Percentiles rank a stretch among this genome's conserved stretches.
These are phyloP conservation scores for Metarhizium guizhouense DNA, from an alignment of 2,329 filamentous ascomycete genomes.

Conservation along the genomic window DNA sequence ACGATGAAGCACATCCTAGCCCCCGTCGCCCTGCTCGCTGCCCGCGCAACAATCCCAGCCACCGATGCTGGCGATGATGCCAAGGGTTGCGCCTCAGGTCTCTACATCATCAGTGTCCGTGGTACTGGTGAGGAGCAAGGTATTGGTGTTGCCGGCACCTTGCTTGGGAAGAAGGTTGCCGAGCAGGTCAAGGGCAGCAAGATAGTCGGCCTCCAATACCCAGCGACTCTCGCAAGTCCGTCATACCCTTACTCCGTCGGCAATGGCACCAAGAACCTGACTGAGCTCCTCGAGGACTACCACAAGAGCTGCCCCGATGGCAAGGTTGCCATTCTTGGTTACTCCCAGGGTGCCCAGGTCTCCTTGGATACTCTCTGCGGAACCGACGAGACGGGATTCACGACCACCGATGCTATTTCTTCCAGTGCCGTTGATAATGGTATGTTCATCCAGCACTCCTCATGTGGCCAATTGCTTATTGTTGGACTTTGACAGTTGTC, in stretches of 20 bases:
- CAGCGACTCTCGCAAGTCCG: slow-evolving; percentile 23
- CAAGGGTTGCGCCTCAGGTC: slow-evolving; percentile 24
- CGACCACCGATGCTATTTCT: slow-evolving; percentile 16
- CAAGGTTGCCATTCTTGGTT: slow-evolving; percentile 32
- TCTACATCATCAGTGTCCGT: slow-evolving; percentile 31
- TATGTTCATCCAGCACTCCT: slow-evolving; percentile 8
- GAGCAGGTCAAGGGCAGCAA: slow-evolving; percentile 24
- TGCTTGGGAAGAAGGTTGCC: slow-evolving; percentile 23
- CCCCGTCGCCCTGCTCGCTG: slow-evolving; percentile 8
- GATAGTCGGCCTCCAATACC: slow-evolving; percentile 28
- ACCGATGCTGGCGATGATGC: slow-evolving; percentile 15
- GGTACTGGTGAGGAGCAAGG: slow-evolving; percentile 27
- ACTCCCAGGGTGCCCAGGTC: slow-evolving; percentile 34
- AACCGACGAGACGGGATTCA: slow-evolving; percentile 18
- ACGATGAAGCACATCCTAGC: slow-evolving; percentile 7
- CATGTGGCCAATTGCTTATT: not conserved
- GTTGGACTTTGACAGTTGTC: slow-evolving; percentile 21
- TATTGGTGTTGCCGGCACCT: slow-evolving; percentile 21
- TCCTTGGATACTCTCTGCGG: slow-evolving; percentile 29
- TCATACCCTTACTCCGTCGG: slow-evolving; percentile 25
- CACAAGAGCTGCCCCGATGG: slow-evolving; percentile 25
- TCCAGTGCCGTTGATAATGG: slow-evolving; percentile 21
- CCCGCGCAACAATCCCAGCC: slow-evolving; percentile 13
- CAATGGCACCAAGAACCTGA: slow-evolving; percentile 23
- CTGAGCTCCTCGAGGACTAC: slow-evolving; percentile 22